Evolutionary conservation across 345 rosid genomes (phyloP).

Genomic region (Nasturtium officinale): DNA sequence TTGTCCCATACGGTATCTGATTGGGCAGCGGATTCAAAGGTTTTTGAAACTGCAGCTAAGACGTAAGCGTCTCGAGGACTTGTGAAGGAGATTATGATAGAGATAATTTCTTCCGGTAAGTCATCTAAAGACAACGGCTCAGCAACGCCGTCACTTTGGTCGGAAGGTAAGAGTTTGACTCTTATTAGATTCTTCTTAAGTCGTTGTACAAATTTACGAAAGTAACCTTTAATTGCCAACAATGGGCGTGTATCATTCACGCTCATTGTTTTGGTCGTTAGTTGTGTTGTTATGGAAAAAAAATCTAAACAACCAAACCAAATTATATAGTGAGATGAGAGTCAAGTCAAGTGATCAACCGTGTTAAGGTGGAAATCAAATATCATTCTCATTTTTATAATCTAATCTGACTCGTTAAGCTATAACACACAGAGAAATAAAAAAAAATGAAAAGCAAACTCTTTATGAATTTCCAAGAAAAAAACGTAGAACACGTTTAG

Average conservation of each 20-base stretch:
- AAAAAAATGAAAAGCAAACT: background rate
- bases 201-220: background rate
- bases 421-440: background rate
- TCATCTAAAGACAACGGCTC: background rate
- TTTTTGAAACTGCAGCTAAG: conserved; percentile 44
- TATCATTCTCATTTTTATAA: background rate
- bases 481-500: background rate
- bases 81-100: conserved; percentile 47
- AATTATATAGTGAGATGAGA: background rate
- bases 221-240: background rate
- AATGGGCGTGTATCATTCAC: background rate
- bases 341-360: conserved; percentile 30
- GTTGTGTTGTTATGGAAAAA: background rate
- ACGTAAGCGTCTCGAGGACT: conserved; percentile 50
- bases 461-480: background rate
- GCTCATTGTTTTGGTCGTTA: background rate
- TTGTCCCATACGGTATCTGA: conserved; percentile 58
- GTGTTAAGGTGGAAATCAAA: background rate
- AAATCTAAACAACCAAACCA: background rate
- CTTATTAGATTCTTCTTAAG: conserved; percentile 1
- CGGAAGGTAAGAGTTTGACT: background rate
- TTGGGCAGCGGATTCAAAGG: conserved; percentile 45
- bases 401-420: conserved; percentile 26
- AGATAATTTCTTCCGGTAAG: conserved; percentile 49
- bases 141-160: background rate